Conservation (phyloP, 1,139 yeast species). For the Arxiozyma slooffiae region DNA sequence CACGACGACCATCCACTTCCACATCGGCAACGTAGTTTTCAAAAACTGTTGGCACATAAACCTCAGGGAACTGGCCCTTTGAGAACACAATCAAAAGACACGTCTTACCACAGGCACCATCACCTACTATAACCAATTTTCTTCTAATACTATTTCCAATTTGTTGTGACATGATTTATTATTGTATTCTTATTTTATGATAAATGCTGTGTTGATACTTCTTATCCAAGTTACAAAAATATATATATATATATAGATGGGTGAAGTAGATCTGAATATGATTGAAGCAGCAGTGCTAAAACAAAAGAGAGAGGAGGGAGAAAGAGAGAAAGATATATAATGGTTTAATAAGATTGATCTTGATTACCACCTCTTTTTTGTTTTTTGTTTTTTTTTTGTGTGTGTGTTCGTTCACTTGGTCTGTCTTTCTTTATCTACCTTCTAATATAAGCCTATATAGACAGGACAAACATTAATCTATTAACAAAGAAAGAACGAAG, state of each 20-base stretch:
- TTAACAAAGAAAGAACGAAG: too few species aligned
- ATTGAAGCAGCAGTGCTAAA: not conserved
- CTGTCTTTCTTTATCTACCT: too few species aligned
- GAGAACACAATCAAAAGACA: slow-evolving; percentile 77
- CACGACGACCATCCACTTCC: slow-evolving; percentile 86
- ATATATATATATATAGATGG: too few species aligned
- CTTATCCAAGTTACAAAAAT: not conserved
- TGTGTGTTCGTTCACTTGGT: too few species aligned
- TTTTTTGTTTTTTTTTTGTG: not conserved
- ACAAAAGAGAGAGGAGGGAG: not conserved
- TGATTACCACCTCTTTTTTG: too few species aligned
- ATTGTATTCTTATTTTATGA: not conserved
- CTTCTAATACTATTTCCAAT: slow-evolving; percentile 12
- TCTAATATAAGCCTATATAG: too few species aligned
- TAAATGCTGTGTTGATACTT: not conserved
- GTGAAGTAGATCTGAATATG: not conserved
- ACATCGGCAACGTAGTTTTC: slow-evolving; percentile 91
- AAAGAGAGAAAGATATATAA: not conserved
- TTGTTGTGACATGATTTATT: slow-evolving; percentile 11
- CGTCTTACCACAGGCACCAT: slow-evolving; percentile 63
- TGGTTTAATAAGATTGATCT: too few species aligned
- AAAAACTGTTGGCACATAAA: slow-evolving; percentile 88
- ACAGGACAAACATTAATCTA: too few species aligned
- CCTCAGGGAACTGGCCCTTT: slow-evolving; percentile 91
- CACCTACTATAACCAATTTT: slow-evolving; percentile 16